Percentiles rank a stretch among this genome's conserved stretches.
These are phyloP conservation scores for Colletotrichum siamense DNA, from an alignment of 2,329 filamentous ascomycete genomes.

Conservation along the genomic window DNA sequence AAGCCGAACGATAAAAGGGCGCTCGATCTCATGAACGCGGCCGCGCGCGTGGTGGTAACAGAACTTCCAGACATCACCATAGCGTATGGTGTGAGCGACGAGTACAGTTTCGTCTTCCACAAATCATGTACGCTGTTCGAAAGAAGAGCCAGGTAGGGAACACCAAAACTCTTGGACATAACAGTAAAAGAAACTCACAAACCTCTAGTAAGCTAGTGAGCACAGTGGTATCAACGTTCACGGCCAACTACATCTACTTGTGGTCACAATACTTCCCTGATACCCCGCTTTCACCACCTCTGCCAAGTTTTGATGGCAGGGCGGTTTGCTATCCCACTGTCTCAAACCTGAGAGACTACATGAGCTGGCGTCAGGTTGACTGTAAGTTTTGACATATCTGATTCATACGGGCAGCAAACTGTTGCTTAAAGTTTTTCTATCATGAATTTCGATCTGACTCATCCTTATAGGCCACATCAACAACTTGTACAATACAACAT, in stretches of 20 bases:
- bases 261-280: conserved; percentile 81
- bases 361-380: conserved; percentile 97
- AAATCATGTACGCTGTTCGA: conserved; percentile 85
- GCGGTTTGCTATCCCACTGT: conserved; percentile 88
- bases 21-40: conserved; percentile 91
- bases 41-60: conserved; percentile 82
- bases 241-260: conserved; percentile 83
- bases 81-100: conserved; percentile 93
- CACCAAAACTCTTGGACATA: background rate
- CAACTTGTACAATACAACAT: conserved; percentile 97
- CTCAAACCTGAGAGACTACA: conserved; percentile 87
- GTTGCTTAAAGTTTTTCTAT: background rate
- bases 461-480: conserved; percentile 82
- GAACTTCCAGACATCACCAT: conserved; percentile 86
- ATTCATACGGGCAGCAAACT: background rate
- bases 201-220: conserved; percentile 80
- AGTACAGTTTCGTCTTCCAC: conserved; percentile 93
- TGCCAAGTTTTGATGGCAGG: conserved; percentile 92
- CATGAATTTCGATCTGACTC: background rate
- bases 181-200: conserved; percentile 5
- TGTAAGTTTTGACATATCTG: conserved; percentile 65
- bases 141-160: conserved; percentile 73
- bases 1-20: conserved; percentile 94
- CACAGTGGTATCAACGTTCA: conserved; percentile 92
- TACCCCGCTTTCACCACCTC: conserved; percentile 70